These are phyloP conservation scores for Pisolithus thermaeus DNA, from an alignment of 1,284 basidiomycete genomes.

Conservation along the genomic window DNA sequence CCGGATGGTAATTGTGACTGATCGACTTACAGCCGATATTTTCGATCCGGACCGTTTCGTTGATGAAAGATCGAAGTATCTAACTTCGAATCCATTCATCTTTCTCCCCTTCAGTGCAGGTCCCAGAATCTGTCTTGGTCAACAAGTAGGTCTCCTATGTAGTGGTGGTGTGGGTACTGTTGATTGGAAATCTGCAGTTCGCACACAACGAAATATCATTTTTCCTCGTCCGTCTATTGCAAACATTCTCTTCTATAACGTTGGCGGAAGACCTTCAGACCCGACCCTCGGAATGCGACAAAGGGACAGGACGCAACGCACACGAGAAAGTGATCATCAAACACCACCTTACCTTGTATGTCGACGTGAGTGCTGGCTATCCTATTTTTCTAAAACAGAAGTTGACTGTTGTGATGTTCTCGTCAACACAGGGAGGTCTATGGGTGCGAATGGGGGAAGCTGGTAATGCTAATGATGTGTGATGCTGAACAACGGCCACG, in stretches of 20 bases:
- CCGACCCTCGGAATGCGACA: too few species aligned
- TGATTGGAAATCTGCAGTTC: not conserved
- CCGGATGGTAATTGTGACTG: not conserved
- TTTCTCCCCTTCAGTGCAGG: constrained; percentile 48
- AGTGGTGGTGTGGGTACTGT: not conserved
- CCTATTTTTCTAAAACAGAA: too few species aligned
- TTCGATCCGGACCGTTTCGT: constrained; percentile 52
- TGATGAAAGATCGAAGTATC: constrained; percentile 31
- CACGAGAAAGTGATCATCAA: too few species aligned
- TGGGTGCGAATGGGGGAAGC: too few species aligned
- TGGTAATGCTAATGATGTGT: too few species aligned
- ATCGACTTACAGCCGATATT: constrained; percentile 24
- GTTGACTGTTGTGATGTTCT: too few species aligned
- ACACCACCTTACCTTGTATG: too few species aligned
- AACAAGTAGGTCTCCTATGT: constrained; percentile 27
- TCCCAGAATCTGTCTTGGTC: constrained; percentile 44
- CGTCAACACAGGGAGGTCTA: too few species aligned
- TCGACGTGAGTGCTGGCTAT: too few species aligned
- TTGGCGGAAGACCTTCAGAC: constrained; percentile 17
- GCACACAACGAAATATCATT: too few species aligned
- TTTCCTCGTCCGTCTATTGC: constrained; percentile 16
- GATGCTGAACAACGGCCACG: too few species aligned
- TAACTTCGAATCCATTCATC: constrained; percentile 34
- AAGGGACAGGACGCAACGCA: too few species aligned
- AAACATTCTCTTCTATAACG: constrained; percentile 28